Percentiles rank a stretch among this genome's conserved stretches.
phyloP scores from a whole-genome alignment of 1,284 basidiomycete genomes.

The Ganoderma multipileum region DNA sequence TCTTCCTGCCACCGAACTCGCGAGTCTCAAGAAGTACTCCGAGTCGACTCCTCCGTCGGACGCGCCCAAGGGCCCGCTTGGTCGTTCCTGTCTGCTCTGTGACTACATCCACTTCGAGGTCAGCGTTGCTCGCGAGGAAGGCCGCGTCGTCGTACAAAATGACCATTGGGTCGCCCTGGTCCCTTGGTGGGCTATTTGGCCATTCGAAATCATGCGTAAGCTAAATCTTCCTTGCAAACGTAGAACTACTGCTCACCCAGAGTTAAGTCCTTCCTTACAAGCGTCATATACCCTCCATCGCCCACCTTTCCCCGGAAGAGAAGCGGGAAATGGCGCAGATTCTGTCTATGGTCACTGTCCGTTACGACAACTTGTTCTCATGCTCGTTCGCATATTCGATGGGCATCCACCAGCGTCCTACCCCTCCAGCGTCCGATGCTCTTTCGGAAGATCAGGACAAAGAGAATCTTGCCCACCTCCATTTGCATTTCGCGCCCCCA shows the following conservation, averaged over 20 bases:
- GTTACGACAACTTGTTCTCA: conserved; percentile 87
- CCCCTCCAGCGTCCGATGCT: conserved; percentile 45
- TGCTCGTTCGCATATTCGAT: conserved; percentile 97
- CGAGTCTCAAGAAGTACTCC: conserved; percentile 65
- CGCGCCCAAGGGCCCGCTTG: conserved; percentile 65
- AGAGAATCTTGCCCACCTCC: conserved; percentile 78
- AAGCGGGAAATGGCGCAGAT: conserved; percentile 69
- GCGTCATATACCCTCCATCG: conserved; percentile 78
- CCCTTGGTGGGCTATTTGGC: conserved; percentile 98
- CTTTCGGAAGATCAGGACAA: conserved; percentile 45
- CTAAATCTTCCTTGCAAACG: conserved; percentile 15
- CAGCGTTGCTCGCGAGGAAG: conserved; percentile 46
- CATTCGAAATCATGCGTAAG: conserved; percentile 86
- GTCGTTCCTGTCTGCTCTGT: conserved; percentile 80
- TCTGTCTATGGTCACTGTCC: conserved; percentile 69
- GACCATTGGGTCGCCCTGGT: conserved; percentile 88
- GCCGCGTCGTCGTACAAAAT: conserved; percentile 79
- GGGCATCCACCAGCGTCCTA: conserved; percentile 88
- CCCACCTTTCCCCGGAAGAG: conserved; percentile 68
- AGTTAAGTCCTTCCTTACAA: conserved; percentile 76
- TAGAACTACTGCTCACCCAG: not conserved
- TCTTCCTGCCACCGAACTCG: conserved; percentile 71
- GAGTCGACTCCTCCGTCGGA: conserved; percentile 43
- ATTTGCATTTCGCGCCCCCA: conserved; percentile 92
- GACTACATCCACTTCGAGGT: conserved; percentile 86